phyloP scores from a whole-genome alignment of 352 stramenopile species.

The Phytophthora kernoviae region DNA sequence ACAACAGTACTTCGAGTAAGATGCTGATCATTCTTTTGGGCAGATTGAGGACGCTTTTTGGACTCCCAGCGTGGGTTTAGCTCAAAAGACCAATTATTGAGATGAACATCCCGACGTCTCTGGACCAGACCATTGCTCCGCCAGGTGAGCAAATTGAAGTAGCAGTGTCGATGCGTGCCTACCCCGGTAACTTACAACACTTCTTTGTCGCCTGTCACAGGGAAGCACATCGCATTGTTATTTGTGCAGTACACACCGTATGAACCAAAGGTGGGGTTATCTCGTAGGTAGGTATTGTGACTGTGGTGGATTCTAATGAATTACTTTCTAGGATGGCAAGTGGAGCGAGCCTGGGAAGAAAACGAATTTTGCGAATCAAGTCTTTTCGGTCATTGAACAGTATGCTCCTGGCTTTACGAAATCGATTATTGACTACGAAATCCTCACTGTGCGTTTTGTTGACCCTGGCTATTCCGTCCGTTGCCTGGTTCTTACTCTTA shows the following conservation, averaged over 20 bases:
- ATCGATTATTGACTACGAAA: slow-evolving; percentile 85
- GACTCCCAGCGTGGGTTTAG: slow-evolving; percentile 74
- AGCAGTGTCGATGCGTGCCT: neutral
- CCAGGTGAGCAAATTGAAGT: slow-evolving; percentile 37
- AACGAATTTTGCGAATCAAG: slow-evolving; percentile 75
- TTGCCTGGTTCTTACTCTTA: neutral
- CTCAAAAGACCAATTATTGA: slow-evolving; percentile 88
- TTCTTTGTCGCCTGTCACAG: slow-evolving; percentile 23
- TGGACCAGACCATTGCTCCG: slow-evolving; percentile 81
- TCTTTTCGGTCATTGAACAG: slow-evolving; percentile 88
- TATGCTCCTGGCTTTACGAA: slow-evolving; percentile 87
- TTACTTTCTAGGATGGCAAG: slow-evolving; percentile 58
- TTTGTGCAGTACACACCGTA: slow-evolving; percentile 94
- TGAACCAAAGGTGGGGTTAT: slow-evolving; percentile 57
- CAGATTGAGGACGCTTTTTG: slow-evolving; percentile 91
- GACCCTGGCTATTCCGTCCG: neutral
- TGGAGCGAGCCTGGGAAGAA: slow-evolving; percentile 82
- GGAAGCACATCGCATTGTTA: slow-evolving; percentile 89
- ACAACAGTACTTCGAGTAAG: neutral
- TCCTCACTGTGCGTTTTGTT: slow-evolving; percentile 78
- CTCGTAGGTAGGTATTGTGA: too few relatives aligned
- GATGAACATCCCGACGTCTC: slow-evolving; percentile 90
- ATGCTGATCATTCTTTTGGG: neutral
- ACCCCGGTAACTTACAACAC: neutral
- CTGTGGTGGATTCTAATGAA: slow-evolving; percentile 2